Base-by-base conservation (phyloP, 202 grass and related monocot genomes). In the Zizania palustris region DNA sequence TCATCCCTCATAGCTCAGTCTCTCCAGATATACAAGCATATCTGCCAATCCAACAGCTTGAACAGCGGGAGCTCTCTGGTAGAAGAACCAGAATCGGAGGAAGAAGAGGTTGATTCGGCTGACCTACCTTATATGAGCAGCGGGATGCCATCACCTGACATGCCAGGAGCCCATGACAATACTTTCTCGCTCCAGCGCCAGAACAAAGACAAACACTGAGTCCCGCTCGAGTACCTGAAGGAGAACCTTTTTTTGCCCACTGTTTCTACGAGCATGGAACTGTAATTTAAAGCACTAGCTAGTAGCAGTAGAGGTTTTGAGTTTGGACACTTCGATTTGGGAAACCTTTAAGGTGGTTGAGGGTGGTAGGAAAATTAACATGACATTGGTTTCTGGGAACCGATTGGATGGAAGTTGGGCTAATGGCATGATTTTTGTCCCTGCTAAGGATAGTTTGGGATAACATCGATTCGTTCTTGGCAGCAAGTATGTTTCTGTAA, bases 1-100 rank as follows among this genome's bases (percentile, higher is more conserved):
- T 93, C 90, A 11, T 76, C 86, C 61, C 84, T 97, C 64, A 76
- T 93, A 43, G 91, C 94, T 41, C 91, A 93, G 66, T 85, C 88
- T 67, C 44, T 92, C 33, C 71, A 88, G 51, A 90, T 91, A 20
- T 97, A 93, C 83, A 76, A 92, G 63, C 80, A 86, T 19, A 67
- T 84, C 20, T 55, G 77, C 14, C 36, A 85, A 6, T 71, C 77
- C 14, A 84, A 66, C 39, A 34, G 28, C 18, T 10, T 42, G 11
- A 40, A 60, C 43, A 58, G 60, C 57, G 85, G 69, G 18, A 79
- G 14, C 14, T 37, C 9, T 42, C 71, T 43, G 1, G 34, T 49
- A 73, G 67, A 91, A 65, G 55, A 88, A 69, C 50, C 69, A 41
- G 74, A 43, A 18, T 35, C 39, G 6, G 36, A 49, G 7, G 64